phyloP scores from a whole-genome alignment of 1,139 yeast genomes.

The Kurtzmaniella natalensis region DNA sequence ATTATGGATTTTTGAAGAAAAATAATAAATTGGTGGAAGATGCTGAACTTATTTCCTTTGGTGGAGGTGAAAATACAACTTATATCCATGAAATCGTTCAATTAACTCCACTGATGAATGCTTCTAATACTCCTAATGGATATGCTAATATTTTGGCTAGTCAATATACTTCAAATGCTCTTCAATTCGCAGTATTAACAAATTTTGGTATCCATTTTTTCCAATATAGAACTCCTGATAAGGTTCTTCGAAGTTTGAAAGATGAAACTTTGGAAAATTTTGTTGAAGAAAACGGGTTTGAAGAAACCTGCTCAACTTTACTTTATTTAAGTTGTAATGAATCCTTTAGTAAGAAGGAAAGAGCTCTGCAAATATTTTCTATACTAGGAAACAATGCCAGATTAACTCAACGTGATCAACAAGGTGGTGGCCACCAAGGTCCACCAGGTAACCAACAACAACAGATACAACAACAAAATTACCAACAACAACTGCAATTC shows the following conservation, averaged over 20 bases:
- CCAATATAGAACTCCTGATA: slow-evolving; percentile 75
- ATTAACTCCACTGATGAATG: slow-evolving; percentile 65
- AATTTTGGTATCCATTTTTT: slow-evolving; percentile 73
- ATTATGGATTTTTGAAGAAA: slow-evolving; percentile 75
- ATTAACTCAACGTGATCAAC: slow-evolving; percentile 22
- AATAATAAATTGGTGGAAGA: slow-evolving; percentile 72
- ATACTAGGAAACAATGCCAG: slow-evolving; percentile 55
- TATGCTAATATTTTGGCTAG: slow-evolving; percentile 81
- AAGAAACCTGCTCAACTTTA: slow-evolving; percentile 85
- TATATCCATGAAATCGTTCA: slow-evolving; percentile 69
- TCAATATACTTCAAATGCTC: slow-evolving; percentile 62
- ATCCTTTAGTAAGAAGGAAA: slow-evolving; percentile 51
- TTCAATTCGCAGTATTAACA: slow-evolving; percentile 78
- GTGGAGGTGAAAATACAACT: slow-evolving; percentile 30
- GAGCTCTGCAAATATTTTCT: slow-evolving; percentile 49
- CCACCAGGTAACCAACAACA: slow-evolving; percentile 7
- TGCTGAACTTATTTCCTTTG: slow-evolving; percentile 67
- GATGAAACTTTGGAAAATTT: slow-evolving; percentile 52
- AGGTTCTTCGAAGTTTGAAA: slow-evolving; percentile 63
- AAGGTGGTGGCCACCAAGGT: slow-evolving; percentile 6
- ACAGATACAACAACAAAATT: slow-evolving; percentile 4
- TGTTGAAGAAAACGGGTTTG: slow-evolving; percentile 47
- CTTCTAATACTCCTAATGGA: slow-evolving; percentile 71
- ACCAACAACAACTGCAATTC: too few relatives aligned
- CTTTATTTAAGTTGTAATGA: slow-evolving; percentile 64